Conservation (phyloP, 495 filamentous ascomycete genomes). For the Aspergillus mulundensis region DNA sequence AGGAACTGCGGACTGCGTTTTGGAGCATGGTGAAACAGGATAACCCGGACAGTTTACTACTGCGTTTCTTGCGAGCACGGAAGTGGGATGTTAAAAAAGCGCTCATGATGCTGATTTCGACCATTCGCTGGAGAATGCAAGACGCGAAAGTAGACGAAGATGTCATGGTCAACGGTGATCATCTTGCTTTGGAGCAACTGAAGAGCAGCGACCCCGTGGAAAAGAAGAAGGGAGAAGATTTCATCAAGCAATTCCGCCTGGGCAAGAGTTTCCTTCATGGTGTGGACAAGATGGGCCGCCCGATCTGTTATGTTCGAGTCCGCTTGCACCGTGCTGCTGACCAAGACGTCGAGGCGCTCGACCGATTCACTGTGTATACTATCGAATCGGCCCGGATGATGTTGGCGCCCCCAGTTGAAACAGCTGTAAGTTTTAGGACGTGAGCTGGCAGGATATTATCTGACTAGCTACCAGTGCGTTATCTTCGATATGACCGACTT, state of each 20-base stretch:
- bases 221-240: conserved; percentile 72
- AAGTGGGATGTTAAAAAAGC: conserved; percentile 97
- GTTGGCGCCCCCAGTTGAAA: conserved; percentile 76
- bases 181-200: conserved; percentile 54
- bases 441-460: background rate
- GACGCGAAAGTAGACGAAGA: conserved; percentile 86
- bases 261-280: conserved; percentile 97
- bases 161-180: conserved; percentile 77
- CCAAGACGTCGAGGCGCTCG: conserved; percentile 73
- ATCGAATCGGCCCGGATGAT: conserved; percentile 91
- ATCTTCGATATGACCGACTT: conserved; percentile 96
- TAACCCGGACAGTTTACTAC: conserved; percentile 79
- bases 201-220: conserved; percentile 50
- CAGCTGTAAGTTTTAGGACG: conserved; percentile 62
- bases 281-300: conserved; percentile 75
- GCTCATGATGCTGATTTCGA: conserved; percentile 88
- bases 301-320: conserved; percentile 83
- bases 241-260: conserved; percentile 76
- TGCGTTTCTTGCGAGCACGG: conserved; percentile 86
- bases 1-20: conserved; percentile 74
- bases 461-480: conserved; percentile 53
- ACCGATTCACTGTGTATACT: conserved; percentile 86
- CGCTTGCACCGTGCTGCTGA: conserved; percentile 76
- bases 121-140: conserved; percentile 81
- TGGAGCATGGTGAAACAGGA: conserved; percentile 98